Percentiles rank a stretch among this genome's conserved stretches.
These are phyloP conservation scores for Crucihimalaya himalaica DNA, from an alignment of 345 rosid species.

Conservation along the genomic window DNA sequence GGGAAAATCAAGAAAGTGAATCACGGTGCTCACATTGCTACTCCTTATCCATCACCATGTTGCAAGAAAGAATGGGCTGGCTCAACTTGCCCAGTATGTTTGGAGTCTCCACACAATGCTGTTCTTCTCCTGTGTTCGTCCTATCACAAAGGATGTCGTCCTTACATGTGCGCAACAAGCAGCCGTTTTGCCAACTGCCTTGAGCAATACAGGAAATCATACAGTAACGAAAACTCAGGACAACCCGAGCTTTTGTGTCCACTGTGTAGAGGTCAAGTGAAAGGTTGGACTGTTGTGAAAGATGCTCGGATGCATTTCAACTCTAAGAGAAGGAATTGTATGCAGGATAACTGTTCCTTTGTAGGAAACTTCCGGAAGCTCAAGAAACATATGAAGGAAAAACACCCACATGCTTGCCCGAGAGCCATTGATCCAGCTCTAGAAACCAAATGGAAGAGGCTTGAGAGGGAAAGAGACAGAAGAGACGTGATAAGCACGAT, in stretches of 20 bases:
- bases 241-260: constrained; percentile 80
- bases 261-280: constrained; percentile 85
- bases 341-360: constrained; percentile 75
- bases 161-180: constrained; percentile 93
- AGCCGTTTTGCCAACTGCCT: constrained; percentile 81
- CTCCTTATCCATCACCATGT: constrained; percentile 46
- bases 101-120: constrained; percentile 88
- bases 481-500: constrained; percentile 73
- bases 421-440: constrained; percentile 73
- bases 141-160: constrained; percentile 82
- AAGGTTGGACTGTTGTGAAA: constrained; percentile 93
- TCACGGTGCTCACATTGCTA: constrained; percentile 14
- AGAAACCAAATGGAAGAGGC: constrained; percentile 77
- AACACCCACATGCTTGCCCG: constrained; percentile 77
- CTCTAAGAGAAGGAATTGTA: constrained; percentile 67
- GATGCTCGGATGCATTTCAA: constrained; percentile 65
- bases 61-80: constrained; percentile 64
- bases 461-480: constrained; percentile 67
- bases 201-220: constrained; percentile 81
- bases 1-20: constrained; percentile 53
- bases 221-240: constrained; percentile 50
- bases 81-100: constrained; percentile 69
- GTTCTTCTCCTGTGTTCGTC: constrained; percentile 85
- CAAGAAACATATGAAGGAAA: constrained; percentile 72
- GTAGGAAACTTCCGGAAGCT: constrained; percentile 64